phyloP scores from a whole-genome alignment of 1,284 basidiomycete species.

The Coniferiporia weirii region DNA sequence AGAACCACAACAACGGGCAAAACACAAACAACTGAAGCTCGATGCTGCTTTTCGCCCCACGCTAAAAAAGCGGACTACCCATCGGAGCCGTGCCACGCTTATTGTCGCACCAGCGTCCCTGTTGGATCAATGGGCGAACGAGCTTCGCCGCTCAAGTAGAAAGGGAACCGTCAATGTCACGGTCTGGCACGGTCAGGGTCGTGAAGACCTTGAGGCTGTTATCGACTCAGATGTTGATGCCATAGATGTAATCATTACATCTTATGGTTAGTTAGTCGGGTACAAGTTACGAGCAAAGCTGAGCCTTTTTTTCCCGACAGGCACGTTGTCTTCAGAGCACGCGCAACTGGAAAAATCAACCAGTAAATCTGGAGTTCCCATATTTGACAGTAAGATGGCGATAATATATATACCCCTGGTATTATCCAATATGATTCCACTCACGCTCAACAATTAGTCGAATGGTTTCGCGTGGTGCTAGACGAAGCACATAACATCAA shows the following conservation, averaged over 20 bases:
- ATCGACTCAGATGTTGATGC: conserved; percentile 48
- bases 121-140: conserved; percentile 86
- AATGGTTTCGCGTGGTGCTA: conserved; percentile 76
- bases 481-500: conserved; percentile 98
- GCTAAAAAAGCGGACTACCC: conserved; percentile 19
- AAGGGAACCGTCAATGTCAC: conserved; percentile 64
- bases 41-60: conserved; percentile 53
- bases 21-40: conserved; percentile 55
- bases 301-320: not conserved
- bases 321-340: conserved; percentile 77
- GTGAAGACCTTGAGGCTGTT: conserved; percentile 64
- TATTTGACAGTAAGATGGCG: conserved; percentile 66
- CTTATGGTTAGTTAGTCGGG: conserved; percentile 52
- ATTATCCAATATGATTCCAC: too few species aligned
- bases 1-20: conserved; percentile 27
- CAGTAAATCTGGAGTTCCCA: conserved; percentile 42
- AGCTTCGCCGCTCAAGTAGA: conserved; percentile 72
- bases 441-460: conserved; percentile 37
- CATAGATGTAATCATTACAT: conserved; percentile 83
- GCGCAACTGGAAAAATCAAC: conserved; percentile 53
- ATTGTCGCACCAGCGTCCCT: conserved; percentile 93
- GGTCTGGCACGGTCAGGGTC: conserved; percentile 85
- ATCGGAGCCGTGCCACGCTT: conserved; percentile 58
- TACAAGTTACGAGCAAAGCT: not conserved
- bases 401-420: not conserved